phyloP scores from a whole-genome alignment of 331 rosid genomes.

The Malus hybrid region DNA sequence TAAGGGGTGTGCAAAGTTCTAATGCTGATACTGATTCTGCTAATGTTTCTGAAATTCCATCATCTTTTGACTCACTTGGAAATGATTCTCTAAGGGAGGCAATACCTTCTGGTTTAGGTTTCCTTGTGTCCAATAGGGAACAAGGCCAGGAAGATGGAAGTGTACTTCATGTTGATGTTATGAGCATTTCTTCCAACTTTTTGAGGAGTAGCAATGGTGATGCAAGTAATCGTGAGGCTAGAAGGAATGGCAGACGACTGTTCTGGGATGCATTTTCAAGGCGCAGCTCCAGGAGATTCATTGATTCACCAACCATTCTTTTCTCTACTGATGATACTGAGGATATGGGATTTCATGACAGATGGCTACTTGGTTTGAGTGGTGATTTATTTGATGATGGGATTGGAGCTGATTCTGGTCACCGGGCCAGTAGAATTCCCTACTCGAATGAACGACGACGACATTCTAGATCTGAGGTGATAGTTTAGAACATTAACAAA shows the following conservation, averaged over 20 bases:
- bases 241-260: constrained; percentile 83
- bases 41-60: constrained; percentile 41
- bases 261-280: constrained; percentile 93
- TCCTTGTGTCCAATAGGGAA: constrained; percentile 72
- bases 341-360: constrained; percentile 65
- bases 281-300: constrained; percentile 74
- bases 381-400: constrained; percentile 61
- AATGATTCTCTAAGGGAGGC: constrained; percentile 45
- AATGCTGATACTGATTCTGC: constrained; percentile 29
- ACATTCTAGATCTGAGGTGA: constrained; percentile 95
- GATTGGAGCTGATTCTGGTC: constrained; percentile 47
- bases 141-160: constrained; percentile 46
- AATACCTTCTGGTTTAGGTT: constrained; percentile 65
- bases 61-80: constrained; percentile 38
- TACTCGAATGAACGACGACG: constrained; percentile 53
- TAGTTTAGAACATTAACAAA: constrained; percentile 9
- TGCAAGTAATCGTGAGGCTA: constrained; percentile 46
- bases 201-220: constrained; percentile 48
- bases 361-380: constrained; percentile 89
- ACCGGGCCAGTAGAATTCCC: constrained; percentile 54
- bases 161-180: constrained; percentile 75
- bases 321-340: constrained; percentile 64
- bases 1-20: constrained; percentile 17
- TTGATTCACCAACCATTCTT: constrained; percentile 70
- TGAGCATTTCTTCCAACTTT: constrained; percentile 71